A percentile compares a stretch with the other conserved stretches of the same genome.
phyloP scores from a whole-genome alignment of 306 rosid species.

The Citrullus amarus region DNA sequence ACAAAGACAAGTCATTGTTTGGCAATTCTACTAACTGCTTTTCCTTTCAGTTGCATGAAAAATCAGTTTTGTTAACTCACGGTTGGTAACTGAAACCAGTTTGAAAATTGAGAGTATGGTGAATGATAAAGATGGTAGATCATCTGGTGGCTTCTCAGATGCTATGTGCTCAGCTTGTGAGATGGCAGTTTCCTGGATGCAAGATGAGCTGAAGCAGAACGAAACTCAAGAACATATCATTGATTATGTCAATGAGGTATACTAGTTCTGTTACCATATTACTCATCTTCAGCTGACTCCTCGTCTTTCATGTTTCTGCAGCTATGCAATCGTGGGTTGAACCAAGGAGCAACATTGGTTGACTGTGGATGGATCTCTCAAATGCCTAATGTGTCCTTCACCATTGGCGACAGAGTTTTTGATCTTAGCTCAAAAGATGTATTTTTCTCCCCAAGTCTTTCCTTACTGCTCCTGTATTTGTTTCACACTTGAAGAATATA shows the following conservation, averaged over 20 bases:
- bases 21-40: not conserved
- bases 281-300: not conserved
- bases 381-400: slow-evolving; percentile 74
- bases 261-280: not conserved
- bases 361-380: slow-evolving; percentile 51
- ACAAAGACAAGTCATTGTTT: not conserved
- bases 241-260: slow-evolving; percentile 51
- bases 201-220: slow-evolving; percentile 57
- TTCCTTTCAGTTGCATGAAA: not conserved
- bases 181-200: slow-evolving; percentile 91
- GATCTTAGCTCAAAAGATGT: slow-evolving; percentile 59
- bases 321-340: slow-evolving; percentile 79
- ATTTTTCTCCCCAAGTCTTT: slow-evolving; percentile 15
- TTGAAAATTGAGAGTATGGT: slow-evolving; percentile 68
- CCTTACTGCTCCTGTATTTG: not conserved
- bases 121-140: slow-evolving; percentile 28
- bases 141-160: slow-evolving; percentile 26
- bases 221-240: slow-evolving; percentile 45
- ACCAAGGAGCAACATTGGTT: slow-evolving; percentile 54
- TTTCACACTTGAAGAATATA: not conserved
- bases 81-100: slow-evolving; percentile 16
- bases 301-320: slow-evolving; percentile 22
- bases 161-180: slow-evolving; percentile 74
- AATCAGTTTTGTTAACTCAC: not conserved
- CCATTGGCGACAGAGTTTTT: slow-evolving; percentile 59